Evolutionary conservation across 2,329 filamentous ascomycete genomes (phyloP).

Genomic region (Fusarium piperis): DNA sequence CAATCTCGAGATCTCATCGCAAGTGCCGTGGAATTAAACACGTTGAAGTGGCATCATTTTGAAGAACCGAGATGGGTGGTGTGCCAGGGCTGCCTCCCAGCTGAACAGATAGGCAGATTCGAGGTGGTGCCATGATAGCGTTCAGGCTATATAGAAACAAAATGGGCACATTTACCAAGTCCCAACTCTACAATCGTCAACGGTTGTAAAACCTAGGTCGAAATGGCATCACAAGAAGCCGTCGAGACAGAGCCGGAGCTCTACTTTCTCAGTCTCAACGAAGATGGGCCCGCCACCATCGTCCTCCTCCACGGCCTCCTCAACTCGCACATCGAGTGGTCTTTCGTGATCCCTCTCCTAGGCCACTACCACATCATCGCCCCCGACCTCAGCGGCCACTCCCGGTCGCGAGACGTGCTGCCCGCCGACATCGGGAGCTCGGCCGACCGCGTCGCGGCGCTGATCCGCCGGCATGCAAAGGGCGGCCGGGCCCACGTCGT

Average conservation of each 20-base stretch:
- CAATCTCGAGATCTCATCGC: not conserved
- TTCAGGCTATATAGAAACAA: not conserved
- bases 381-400: constrained; percentile 53
- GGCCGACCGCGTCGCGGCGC: constrained; percentile 46
- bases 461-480: constrained; percentile 50
- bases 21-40: not conserved
- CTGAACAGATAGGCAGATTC: not conserved
- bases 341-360: constrained; percentile 48
- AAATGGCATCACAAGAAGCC: constrained; percentile 6
- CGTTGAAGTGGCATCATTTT: constrained; percentile 1
- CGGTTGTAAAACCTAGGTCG: not conserved
- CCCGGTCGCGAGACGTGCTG: constrained; percentile 45
- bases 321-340: constrained; percentile 48
- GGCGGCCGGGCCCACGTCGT: constrained; percentile 51
- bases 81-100: not conserved
- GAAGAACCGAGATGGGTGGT: not conserved
- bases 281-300: constrained; percentile 43
- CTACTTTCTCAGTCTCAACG: constrained; percentile 43
- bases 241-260: constrained; percentile 25
- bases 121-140: not conserved
- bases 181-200: not conserved
- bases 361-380: constrained; percentile 51
- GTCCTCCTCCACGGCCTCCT: constrained; percentile 47
- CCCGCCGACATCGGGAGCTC: constrained; percentile 45
- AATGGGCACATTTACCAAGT: not conserved